phyloP scores from a whole-genome alignment of 2,329 filamentous ascomycete genomes.

The Cryphonectria radicalis region DNA sequence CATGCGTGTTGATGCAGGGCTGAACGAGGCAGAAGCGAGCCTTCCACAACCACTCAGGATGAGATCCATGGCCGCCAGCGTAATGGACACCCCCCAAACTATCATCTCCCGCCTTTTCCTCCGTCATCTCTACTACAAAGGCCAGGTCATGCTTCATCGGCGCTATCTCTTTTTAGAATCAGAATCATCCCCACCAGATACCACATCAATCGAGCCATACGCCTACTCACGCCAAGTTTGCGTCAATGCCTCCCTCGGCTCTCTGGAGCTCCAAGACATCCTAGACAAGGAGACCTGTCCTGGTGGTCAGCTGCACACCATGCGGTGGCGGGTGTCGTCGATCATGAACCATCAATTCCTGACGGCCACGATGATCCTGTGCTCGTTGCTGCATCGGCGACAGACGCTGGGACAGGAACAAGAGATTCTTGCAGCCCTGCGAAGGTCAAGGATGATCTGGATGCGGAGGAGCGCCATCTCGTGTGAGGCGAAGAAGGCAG shows the following conservation, averaged over 20 bases:
- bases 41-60: constrained; percentile 35
- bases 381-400: not conserved
- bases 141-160: constrained; percentile 39
- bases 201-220: constrained; percentile 21
- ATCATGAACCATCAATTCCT: constrained; percentile 24
- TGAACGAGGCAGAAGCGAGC: constrained; percentile 33
- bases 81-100: constrained; percentile 34
- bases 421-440: constrained; percentile 15
- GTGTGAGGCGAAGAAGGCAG: constrained; percentile 23
- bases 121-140: constrained; percentile 37
- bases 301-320: constrained; percentile 14
- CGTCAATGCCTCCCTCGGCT: constrained; percentile 34
- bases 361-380: constrained; percentile 18
- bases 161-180: constrained; percentile 33
- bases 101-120: constrained; percentile 38
- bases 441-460: constrained; percentile 27
- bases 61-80: constrained; percentile 29
- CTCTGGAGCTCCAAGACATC: constrained; percentile 33
- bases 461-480: constrained; percentile 26
- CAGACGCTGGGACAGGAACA: constrained; percentile 4
- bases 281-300: constrained; percentile 32
- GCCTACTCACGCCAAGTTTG: constrained; percentile 35
- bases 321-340: constrained; percentile 19
- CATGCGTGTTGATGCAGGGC: constrained; percentile 32
- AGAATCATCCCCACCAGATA: constrained; percentile 4